Evolutionary conservation across 2,329 filamentous ascomycete species (phyloP), one percentile per base, ranked within the genome.

Genomic region (Phaeoacremonium minimum): DNA sequence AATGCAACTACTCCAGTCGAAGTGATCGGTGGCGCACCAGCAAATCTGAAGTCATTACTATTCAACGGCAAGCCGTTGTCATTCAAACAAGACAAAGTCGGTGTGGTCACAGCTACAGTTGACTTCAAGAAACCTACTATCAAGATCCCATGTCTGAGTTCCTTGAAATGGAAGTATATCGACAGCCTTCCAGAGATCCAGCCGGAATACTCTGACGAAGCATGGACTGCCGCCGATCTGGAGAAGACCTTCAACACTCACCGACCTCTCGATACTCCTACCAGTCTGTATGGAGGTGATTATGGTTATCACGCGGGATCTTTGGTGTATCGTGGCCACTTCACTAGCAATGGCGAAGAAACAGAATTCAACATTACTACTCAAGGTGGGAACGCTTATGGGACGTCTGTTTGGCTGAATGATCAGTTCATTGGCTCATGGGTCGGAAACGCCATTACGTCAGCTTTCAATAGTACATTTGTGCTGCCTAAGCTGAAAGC

Each of bases 241-340:
- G 30, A 12, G 6, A 66, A 61, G 2, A 68, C 66, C 3, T 80
- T 78, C 2, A 75, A 75, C 51, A 88, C 88, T 55, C 76, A 73
- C 0, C 62, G 67, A 14, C 50, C 60, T 15, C 61, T 83, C 3
- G 71, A 65, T 1, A 89, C 85, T 0, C 79, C 83, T 0, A 79
- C 75, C 0, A 80, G 77, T 0, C 71, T 90, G 0, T 87, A 83
- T 49, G 71, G 70, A 1, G 75, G 75, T 13, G 85, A 90, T 56
- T 90, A 90, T 50, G 85, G 85, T 16, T 90, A 80, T 58, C 70
- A 86, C 53, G 71, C 78, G 0, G 85, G 85, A 4, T 75, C 75
- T 2, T 66, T 89, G 0, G 47, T 90, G 32, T 90, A 77, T 64
- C 75, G 85, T 2, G 85, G 84, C 0, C 69, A 78, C 45, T 90